These are phyloP conservation scores for Trichopus zeylanicus DNA, from an alignment of 116 monocot species.

Conservation along the genomic window DNA sequence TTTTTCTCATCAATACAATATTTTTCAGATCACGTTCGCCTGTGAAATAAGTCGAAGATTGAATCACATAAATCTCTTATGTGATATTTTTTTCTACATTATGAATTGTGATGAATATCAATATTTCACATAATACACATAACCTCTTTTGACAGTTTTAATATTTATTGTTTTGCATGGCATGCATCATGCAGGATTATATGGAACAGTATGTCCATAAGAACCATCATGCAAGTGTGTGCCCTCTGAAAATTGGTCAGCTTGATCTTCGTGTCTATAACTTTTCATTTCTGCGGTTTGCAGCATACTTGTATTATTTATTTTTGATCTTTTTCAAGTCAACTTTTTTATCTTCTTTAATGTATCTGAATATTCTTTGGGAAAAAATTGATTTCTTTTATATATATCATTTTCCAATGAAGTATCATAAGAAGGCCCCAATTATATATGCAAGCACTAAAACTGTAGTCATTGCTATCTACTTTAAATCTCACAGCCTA, in stretches of 20 bases:
- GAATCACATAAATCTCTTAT: no score
- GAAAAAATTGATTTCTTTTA: neutral
- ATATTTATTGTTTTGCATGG: no score
- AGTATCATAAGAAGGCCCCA: slow-evolving; percentile 85
- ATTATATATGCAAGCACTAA: slow-evolving; percentile 92
- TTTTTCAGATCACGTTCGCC: no score
- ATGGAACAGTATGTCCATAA: slow-evolving; percentile 21
- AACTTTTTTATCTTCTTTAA: neutral
- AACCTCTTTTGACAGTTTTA: no score
- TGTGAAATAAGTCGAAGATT: no score
- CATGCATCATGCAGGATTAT: slow-evolving; percentile 70
- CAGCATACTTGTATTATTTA: neutral
- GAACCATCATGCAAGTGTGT: slow-evolving; percentile 34
- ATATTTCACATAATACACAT: no score
- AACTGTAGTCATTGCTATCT: slow-evolving; percentile 72
- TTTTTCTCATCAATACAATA: no score
- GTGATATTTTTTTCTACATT: no score
- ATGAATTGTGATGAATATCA: no score
- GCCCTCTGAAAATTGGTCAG: neutral
- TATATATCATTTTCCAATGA: slow-evolving; percentile 35
- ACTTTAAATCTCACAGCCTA: no score
- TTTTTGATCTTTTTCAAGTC: neutral
- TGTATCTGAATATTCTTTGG: neutral
- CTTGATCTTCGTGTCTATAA: neutral
- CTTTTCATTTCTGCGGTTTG: neutral